Conservation (phyloP, 2,329 filamentous ascomycete genomes). For the Penicillium sumatraense region DNA sequence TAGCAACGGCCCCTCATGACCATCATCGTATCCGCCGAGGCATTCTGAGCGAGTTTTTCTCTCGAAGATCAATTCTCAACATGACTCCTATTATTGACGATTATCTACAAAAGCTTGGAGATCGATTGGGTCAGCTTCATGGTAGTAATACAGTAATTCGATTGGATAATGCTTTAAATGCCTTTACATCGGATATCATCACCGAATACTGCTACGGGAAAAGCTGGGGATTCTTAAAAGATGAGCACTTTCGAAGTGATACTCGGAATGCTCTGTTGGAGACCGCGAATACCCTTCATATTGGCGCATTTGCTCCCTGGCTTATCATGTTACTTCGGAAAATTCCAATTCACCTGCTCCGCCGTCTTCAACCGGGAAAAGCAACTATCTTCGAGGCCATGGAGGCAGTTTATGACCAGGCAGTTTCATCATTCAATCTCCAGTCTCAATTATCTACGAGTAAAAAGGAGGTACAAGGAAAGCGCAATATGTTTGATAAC, state of each 20-base stretch:
- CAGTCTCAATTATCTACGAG: background rate
- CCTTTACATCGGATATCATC: conserved; percentile 3
- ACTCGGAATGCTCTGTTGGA: background rate
- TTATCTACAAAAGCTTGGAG: conserved; percentile 23
- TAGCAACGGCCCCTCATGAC: conserved; percentile 45
- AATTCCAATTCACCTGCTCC: background rate
- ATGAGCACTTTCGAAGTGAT: background rate
- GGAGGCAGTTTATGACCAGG: background rate
- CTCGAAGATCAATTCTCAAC: conserved; percentile 40
- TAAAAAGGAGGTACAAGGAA: background rate
- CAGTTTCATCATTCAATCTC: background rate
- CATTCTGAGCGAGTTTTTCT: conserved; percentile 51
- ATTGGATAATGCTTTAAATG: conserved; percentile 17
- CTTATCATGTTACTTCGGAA: background rate
- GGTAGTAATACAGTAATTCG: conserved; percentile 9
- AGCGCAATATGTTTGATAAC: background rate
- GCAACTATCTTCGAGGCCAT: background rate
- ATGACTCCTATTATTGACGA: conserved; percentile 42
- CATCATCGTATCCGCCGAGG: conserved; percentile 48
- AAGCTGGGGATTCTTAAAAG: conserved; percentile 2
- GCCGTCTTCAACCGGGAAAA: background rate
- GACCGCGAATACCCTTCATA: background rate
- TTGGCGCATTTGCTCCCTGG: background rate
- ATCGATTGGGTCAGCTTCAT: conserved; percentile 18
- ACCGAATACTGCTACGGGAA: conserved; percentile 12